These are phyloP conservation scores for Quercus dentata DNA, from an alignment of 306 rosid species.

Conservation along the genomic window DNA sequence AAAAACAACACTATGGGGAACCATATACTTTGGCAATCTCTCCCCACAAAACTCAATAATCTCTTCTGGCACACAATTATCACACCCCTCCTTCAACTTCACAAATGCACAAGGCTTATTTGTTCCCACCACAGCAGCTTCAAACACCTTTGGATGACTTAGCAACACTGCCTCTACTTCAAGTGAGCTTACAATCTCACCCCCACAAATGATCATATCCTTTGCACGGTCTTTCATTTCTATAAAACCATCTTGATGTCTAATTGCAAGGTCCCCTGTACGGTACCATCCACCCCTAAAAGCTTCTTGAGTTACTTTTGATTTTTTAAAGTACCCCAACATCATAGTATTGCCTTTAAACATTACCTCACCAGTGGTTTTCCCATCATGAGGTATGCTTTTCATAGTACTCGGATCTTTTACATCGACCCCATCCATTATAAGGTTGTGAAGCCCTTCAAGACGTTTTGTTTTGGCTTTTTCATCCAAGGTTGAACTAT, in stretches of 20 bases:
- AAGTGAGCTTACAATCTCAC: conserved; percentile 86
- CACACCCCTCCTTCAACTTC: conserved; percentile 61
- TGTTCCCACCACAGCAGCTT: conserved; percentile 79
- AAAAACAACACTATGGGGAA: conserved; percentile 71
- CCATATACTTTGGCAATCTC: conserved; percentile 71
- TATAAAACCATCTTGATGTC: conserved; percentile 73
- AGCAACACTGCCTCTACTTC: conserved; percentile 76
- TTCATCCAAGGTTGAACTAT: too few relatives aligned
- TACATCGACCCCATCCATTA: conserved; percentile 39
- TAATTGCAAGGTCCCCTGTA: conserved; percentile 83
- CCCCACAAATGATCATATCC: conserved; percentile 90
- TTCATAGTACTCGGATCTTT: conserved; percentile 76
- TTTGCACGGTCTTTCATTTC: conserved; percentile 80
- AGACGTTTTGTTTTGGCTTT: too few relatives aligned
- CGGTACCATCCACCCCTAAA: conserved; percentile 81
- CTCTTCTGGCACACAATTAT: conserved; percentile 41
- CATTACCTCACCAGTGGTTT: conserved; percentile 87
- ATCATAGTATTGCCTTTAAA: conserved; percentile 81
- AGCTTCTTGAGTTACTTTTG: conserved; percentile 59
- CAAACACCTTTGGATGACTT: conserved; percentile 68
- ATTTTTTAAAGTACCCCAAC: conserved; percentile 77
- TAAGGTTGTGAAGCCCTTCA: too few relatives aligned
- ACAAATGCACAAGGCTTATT: conserved; percentile 90
- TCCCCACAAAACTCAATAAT: conserved; percentile 52
- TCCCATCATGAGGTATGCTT: conserved; percentile 76